Base-by-base conservation (phyloP, 1,284 basidiomycete genomes). In the Ganoderma sinense region DNA sequence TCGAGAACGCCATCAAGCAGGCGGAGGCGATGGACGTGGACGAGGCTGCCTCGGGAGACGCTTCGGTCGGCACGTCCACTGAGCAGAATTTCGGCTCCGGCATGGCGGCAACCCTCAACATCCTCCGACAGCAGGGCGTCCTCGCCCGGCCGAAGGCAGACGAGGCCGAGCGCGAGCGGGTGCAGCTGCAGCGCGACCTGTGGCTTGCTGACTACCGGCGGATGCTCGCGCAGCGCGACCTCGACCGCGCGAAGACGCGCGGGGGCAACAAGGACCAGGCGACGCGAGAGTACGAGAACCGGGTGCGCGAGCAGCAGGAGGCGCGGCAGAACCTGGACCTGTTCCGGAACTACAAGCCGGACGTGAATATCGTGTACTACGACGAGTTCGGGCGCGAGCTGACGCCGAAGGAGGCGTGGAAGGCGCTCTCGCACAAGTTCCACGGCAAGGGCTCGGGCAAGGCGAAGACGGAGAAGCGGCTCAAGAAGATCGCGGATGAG, bases 401-500 rank as follows among this genome's bases (percentile, higher is more conserved):
- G 79, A 95, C 94, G 31, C 91, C 92, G 41, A 99, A 99, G 85
- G 98, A 99, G 83, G 96, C 97, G 16, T 98, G 97, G 96, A 97
- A 97, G 83, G 94, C 94, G 29, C 84, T 98, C 64, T 95, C 93
- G 65, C 97, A 98, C 82, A 94, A 95, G 78, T 98, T 98, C 89
- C 97, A 98, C 76, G 97, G 97, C 45, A 98, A 98, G 82, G 95
- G 95, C 1, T 94, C 92, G 1, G 97, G 97, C 6, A 93, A 92
- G 83, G 94, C 94, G 89, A 98, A 98, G 87, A 96, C 93, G 43
- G 96, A 97, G 85, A 97, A 97, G 82, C 87, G 94, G 72, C 78
- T 98, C 76, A 95, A 96, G 87, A 96, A 94, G 85, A 97, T 98
- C 74, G 94, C 92, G 29, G 95, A 98, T 78, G 97, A 98, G 85